phyloP scores from a whole-genome alignment of 768 basidiomycete genomes.

The Kwoniella botswanensis region DNA sequence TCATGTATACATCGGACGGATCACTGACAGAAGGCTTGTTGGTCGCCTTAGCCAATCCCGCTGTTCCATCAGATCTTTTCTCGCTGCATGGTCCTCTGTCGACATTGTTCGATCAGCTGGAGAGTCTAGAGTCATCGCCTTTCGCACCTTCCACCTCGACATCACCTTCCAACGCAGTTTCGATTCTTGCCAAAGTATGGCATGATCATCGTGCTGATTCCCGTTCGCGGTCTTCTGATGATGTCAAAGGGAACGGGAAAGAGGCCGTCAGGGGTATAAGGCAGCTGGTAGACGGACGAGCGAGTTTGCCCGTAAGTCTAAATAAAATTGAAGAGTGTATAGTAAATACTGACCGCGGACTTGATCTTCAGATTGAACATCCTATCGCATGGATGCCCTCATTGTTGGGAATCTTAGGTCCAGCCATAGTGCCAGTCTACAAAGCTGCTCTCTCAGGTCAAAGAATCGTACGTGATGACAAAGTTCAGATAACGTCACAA shows the following conservation, averaged over 20 bases:
- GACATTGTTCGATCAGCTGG: slow-evolving; percentile 37
- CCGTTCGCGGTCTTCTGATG: background rate
- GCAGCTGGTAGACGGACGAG: slow-evolving; percentile 18
- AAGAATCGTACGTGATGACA: slow-evolving; percentile 37
- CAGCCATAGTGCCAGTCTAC: slow-evolving; percentile 46
- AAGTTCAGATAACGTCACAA: slow-evolving; percentile 14
- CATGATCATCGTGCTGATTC: slow-evolving; percentile 21
- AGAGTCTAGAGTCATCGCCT: slow-evolving; percentile 22
- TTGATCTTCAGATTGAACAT: slow-evolving; percentile 31
- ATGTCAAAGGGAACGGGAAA: background rate
- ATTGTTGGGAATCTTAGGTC: slow-evolving; percentile 45
- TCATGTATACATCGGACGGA: background rate
- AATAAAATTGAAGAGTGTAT: too few relatives aligned
- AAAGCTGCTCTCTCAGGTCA: slow-evolving; percentile 46
- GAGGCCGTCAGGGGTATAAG: slow-evolving; percentile 14
- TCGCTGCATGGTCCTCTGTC: slow-evolving; percentile 24
- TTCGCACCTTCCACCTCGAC: slow-evolving; percentile 24
- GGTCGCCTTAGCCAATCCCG: background rate
- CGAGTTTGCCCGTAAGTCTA: slow-evolving; percentile 23
- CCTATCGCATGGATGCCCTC: slow-evolving; percentile 47
- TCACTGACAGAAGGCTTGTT: background rate
- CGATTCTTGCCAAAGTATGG: slow-evolving; percentile 25
- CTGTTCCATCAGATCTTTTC: slow-evolving; percentile 29
- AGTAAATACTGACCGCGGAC: background rate
- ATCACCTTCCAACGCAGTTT: slow-evolving; percentile 11